These are phyloP conservation scores for Gaeumannomyces tritici DNA, from an alignment of 2,329 filamentous ascomycete species.

Conservation along the genomic window DNA sequence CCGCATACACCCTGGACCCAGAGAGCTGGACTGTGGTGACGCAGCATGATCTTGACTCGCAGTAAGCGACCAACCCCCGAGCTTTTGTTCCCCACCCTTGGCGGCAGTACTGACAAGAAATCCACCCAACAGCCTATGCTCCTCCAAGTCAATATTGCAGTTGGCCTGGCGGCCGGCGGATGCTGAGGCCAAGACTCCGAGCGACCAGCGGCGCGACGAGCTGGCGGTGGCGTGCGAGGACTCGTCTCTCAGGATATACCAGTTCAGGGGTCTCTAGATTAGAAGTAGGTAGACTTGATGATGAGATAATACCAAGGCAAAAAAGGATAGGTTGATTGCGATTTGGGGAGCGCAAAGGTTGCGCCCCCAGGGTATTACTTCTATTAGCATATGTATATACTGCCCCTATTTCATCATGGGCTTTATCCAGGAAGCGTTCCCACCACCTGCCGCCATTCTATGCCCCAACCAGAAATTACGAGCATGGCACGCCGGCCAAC, in stretches of 20 bases:
- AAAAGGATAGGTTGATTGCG: too few relatives aligned
- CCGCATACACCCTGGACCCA: slow-evolving; percentile 30
- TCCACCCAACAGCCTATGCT: slow-evolving; percentile 31
- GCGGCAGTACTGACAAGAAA: not conserved
- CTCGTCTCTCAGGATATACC: slow-evolving; percentile 49
- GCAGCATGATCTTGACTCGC: slow-evolving; percentile 22
- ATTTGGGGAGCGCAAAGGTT: too few relatives aligned
- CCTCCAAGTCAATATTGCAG: slow-evolving; percentile 57
- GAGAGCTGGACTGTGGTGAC: slow-evolving; percentile 22
- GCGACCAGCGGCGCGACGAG: slow-evolving; percentile 16
- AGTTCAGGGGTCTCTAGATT: slow-evolving; percentile 20
- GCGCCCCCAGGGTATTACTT: too few relatives aligned
- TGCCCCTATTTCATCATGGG: too few relatives aligned
- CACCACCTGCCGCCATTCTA: too few relatives aligned
- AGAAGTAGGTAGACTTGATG: too few relatives aligned
- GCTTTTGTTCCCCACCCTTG: not conserved
- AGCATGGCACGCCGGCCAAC: too few relatives aligned
- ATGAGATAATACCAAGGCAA: too few relatives aligned
- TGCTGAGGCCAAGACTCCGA: slow-evolving; percentile 8
- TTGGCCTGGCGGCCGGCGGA: slow-evolving; percentile 56
- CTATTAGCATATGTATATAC: too few relatives aligned
- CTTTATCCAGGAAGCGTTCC: too few relatives aligned
- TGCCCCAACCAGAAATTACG: too few relatives aligned
- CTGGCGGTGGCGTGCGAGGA: slow-evolving; percentile 52
- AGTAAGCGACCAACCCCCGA: slow-evolving; percentile 25